A percentile compares a stretch with the other conserved stretches of the same genome.
phyloP scores from a whole-genome alignment of 192 early-diverging fungal genomes.

The Coemansia sp. region DNA sequence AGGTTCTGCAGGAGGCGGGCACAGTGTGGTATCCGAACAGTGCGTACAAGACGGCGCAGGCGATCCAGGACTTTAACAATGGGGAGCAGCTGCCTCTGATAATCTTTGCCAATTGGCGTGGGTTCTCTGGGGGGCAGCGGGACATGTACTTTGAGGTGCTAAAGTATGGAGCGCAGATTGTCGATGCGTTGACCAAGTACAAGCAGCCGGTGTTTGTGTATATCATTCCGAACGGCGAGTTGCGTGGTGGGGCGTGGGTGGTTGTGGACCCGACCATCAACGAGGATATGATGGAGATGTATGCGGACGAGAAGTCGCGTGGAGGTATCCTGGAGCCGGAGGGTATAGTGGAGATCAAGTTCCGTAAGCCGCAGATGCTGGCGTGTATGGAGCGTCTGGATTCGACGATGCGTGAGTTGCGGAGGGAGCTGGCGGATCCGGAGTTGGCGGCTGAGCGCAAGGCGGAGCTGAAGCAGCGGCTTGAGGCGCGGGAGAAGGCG shows the following conservation, averaged over 20 bases:
- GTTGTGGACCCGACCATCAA: slow-evolving; percentile 97
- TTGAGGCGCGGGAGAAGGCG: slow-evolving; percentile 81
- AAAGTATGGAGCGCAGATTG: slow-evolving; percentile 96
- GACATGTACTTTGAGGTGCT: slow-evolving; percentile 98
- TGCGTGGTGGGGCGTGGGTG: slow-evolving; percentile 98
- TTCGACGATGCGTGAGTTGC: slow-evolving; percentile 65
- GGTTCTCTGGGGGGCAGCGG: slow-evolving; percentile 97
- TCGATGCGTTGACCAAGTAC: slow-evolving; percentile 94
- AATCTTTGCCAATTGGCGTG: slow-evolving; percentile 99
- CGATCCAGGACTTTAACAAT: slow-evolving; percentile 97
- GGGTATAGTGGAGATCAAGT: slow-evolving; percentile 98
- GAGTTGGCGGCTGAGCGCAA: slow-evolving; percentile 57
- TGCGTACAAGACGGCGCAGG: slow-evolving; percentile 99
- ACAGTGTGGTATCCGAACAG: slow-evolving; percentile 99
- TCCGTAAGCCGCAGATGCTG: slow-evolving; percentile 85
- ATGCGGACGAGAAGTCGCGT: slow-evolving; percentile 83
- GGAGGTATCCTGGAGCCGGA: slow-evolving; percentile 96
- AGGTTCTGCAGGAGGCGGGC: slow-evolving; percentile 85
- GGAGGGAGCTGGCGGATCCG: slow-evolving; percentile 54
- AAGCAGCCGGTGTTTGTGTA: slow-evolving; percentile 98
- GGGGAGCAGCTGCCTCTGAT: slow-evolving; percentile 97
- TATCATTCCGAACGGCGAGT: slow-evolving; percentile 87
- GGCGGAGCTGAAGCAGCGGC: slow-evolving; percentile 57
- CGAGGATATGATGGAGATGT: slow-evolving; percentile 99
- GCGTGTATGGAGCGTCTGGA: slow-evolving; percentile 93